Conservation (phyloP, 192 early-diverging fungal species). For the Gamsiella multidivaricata region DNA sequence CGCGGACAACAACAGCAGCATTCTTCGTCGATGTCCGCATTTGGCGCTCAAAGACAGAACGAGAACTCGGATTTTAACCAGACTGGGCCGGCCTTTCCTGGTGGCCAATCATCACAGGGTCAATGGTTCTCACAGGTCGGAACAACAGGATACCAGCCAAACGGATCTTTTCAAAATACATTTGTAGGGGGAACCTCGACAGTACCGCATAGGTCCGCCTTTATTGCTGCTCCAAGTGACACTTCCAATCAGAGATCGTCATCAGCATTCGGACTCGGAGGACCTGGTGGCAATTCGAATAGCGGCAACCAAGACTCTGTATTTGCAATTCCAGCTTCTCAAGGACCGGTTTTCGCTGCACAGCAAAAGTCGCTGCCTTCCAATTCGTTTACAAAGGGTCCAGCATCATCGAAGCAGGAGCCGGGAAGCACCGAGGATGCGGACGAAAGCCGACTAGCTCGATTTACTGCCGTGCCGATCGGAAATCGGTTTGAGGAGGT, state of each 20-base stretch:
- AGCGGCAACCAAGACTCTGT: constrained; percentile 3
- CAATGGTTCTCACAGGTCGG: neutral
- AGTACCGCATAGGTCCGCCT: no score
- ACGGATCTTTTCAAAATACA: constrained; percentile 4
- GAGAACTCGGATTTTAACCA: neutral
- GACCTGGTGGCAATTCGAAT: no score
- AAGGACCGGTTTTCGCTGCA: neutral
- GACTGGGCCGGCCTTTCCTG: constrained; percentile 1
- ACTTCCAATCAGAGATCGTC: no score
- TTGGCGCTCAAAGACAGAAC: neutral
- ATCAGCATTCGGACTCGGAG: no score
- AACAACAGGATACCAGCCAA: neutral
- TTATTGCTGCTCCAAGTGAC: no score
- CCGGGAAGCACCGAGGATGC: constrained; percentile 17
- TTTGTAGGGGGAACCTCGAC: constrained; percentile 1
- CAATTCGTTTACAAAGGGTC: no score
- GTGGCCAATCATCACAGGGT: neutral
- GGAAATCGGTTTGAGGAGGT: constrained; percentile 43
- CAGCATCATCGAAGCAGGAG: constrained; percentile 4
- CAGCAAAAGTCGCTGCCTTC: neutral
- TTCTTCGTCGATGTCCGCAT: constrained; percentile 1
- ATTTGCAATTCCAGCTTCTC: constrained; percentile 18
- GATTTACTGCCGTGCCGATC: constrained; percentile 31
- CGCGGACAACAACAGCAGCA: neutral
- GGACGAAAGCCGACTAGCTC: constrained; percentile 33